phyloP scores from a whole-genome alignment of 805 yeast species.

The Komagataella mondaviorum region DNA sequence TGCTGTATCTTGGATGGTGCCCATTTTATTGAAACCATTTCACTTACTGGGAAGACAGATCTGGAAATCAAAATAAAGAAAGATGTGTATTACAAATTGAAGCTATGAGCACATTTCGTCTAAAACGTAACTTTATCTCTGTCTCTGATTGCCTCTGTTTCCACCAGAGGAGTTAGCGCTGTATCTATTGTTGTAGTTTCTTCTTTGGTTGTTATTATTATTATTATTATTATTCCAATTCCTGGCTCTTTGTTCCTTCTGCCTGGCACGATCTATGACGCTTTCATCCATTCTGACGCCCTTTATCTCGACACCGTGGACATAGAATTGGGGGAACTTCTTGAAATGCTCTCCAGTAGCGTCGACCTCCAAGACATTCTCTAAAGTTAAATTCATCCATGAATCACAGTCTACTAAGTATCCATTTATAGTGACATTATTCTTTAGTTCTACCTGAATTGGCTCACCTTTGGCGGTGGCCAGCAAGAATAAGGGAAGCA shows the following conservation, averaged over 20 bases:
- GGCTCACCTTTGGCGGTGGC: conserved; percentile 87
- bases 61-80: neutral
- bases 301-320: conserved; percentile 78
- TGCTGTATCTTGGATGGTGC: conserved; percentile 77
- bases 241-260: conserved; percentile 40
- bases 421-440: conserved; percentile 85
- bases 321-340: conserved; percentile 61
- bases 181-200: conserved; percentile 16
- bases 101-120: neutral
- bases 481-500: conserved; percentile 71
- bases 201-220: conserved; percentile 8
- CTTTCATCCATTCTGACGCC: conserved; percentile 65
- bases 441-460: conserved; percentile 78
- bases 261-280: conserved; percentile 50
- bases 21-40: conserved; percentile 31
- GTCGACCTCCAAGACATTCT: conserved; percentile 58
- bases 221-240: conserved; percentile 16
- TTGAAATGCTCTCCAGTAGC: conserved; percentile 46
- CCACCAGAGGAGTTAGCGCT: conserved; percentile 15
- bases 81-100: neutral
- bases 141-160: conserved; percentile 2
- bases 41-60: neutral
- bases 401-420: conserved; percentile 75
- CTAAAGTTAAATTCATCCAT: conserved; percentile 88
- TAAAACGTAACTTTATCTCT: neutral